Conservation (phyloP, 2,329 filamentous ascomycete genomes). For the Microdochium trichocladiopsis region DNA sequence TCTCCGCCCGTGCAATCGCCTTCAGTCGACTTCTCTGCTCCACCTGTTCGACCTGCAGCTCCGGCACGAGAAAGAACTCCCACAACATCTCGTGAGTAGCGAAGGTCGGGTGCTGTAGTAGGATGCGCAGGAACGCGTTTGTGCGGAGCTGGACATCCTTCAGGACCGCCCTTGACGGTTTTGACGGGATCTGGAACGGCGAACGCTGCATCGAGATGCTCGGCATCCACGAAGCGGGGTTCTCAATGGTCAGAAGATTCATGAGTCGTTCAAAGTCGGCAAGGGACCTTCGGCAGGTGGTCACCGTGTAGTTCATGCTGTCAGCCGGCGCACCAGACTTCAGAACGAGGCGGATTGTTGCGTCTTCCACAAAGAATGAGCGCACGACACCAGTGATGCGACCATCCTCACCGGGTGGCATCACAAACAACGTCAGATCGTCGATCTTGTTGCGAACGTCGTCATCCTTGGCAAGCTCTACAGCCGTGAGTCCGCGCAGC, state of each 20-base stretch:
- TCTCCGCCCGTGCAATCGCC: slow-evolving; percentile 74
- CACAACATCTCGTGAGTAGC: slow-evolving; percentile 94
- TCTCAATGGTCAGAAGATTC: slow-evolving; percentile 76
- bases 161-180: slow-evolving; percentile 79
- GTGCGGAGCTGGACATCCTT: slow-evolving; percentile 82
- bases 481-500: slow-evolving; percentile 80
- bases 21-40: slow-evolving; percentile 82
- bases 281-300: slow-evolving; percentile 82
- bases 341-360: slow-evolving; percentile 82
- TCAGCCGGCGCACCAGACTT: slow-evolving; percentile 88
- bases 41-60: slow-evolving; percentile 86
- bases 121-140: slow-evolving; percentile 80
- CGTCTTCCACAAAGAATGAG: slow-evolving; percentile 96
- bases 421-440: slow-evolving; percentile 79
- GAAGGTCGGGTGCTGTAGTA: slow-evolving; percentile 86
- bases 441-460: slow-evolving; percentile 96
- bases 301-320: slow-evolving; percentile 81
- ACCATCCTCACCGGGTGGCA: slow-evolving; percentile 63
- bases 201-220: slow-evolving; percentile 70
- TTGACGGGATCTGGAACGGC: slow-evolving; percentile 88
- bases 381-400: slow-evolving; percentile 89
- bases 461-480: slow-evolving; percentile 95
- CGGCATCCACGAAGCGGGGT: slow-evolving; percentile 93
- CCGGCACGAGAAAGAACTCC: slow-evolving; percentile 97
- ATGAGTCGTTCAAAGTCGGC: slow-evolving; percentile 88